phyloP scores from a whole-genome alignment of 73 alveolate species.

The Halteria grandinella region DNA sequence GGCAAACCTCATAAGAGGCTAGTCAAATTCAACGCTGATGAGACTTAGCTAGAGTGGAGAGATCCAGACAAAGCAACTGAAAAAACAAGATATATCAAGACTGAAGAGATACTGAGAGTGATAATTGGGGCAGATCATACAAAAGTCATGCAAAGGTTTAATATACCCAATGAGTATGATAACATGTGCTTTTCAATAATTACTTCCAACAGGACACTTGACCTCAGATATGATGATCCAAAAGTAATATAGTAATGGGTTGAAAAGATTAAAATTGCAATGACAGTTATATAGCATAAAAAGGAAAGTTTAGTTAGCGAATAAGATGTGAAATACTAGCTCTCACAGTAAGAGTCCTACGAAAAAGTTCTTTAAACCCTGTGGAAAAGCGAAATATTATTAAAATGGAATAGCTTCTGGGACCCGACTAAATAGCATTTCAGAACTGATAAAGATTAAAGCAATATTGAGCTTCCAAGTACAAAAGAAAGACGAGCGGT shows the following conservation, averaged over 20 bases:
- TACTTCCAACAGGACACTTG: conserved; percentile 2
- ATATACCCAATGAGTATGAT: conserved; percentile 20
- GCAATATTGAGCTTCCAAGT: neutral
- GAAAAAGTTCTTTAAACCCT: neutral
- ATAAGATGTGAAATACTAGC: neutral
- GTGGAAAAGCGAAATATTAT: neutral
- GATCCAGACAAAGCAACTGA: neutral
- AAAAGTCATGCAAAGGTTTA: neutral
- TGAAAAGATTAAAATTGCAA: neutral
- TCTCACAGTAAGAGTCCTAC: neutral
- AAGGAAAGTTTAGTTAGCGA: neutral
- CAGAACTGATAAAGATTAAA: neutral
- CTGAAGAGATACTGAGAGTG: neutral
- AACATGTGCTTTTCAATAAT: conserved; percentile 1
- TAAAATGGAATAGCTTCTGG: neutral
- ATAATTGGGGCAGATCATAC: conserved; percentile 27
- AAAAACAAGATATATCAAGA: neutral
- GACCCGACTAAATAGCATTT: neutral
- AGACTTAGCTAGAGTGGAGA: conserved; percentile 4
- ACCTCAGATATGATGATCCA: conserved; percentile 29
- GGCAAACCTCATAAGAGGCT: conserved; percentile 30
- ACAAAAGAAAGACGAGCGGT: neutral
- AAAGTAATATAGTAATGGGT: conserved; percentile 14
- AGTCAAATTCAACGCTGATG: neutral
- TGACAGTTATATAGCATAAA: neutral